Evolutionary conservation across 176 grass and related monocot genomes (phyloP).

Genomic region (Bonia amplexicaulis): DNA sequence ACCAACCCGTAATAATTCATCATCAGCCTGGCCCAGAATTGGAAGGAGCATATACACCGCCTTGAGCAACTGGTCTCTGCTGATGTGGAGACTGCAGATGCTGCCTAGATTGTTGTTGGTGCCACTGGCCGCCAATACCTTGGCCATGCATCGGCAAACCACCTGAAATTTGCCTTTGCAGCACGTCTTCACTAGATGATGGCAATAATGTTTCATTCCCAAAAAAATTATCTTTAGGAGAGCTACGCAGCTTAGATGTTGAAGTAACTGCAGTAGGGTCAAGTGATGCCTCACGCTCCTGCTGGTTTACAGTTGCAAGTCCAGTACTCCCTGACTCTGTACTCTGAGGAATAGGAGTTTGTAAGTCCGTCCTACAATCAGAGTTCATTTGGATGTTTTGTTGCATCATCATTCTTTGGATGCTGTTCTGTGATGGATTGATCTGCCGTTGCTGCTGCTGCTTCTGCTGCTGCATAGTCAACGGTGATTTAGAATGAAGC

Average conservation of each 20-base stretch:
- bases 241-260: conserved; percentile 12
- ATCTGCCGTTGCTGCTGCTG: conserved; percentile 36
- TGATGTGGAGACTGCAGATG: conserved; percentile 36
- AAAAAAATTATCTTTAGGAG: conserved; percentile 31
- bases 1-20: not conserved
- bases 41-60: conserved; percentile 50
- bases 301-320: conserved; percentile 34
- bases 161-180: conserved; percentile 40
- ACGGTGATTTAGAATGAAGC: conserved; percentile 22
- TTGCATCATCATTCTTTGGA: conserved; percentile 39
- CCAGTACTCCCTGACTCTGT: conserved; percentile 38
- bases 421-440: conserved; percentile 44
- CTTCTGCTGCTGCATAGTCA: not conserved
- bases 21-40: conserved; percentile 58
- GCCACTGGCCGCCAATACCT: conserved; percentile 49
- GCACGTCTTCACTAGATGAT: conserved; percentile 38
- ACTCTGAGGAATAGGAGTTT: conserved; percentile 25
- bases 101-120: conserved; percentile 36
- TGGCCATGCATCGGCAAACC: conserved; percentile 32
- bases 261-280: conserved; percentile 18
- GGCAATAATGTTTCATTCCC: conserved; percentile 42
- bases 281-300: conserved; percentile 19
- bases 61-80: conserved; percentile 35
- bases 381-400: conserved; percentile 44
- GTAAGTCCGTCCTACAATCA: conserved; percentile 27